phyloP scores from a whole-genome alignment of 1,139 yeast species.

The Fermentozyma sake region DNA sequence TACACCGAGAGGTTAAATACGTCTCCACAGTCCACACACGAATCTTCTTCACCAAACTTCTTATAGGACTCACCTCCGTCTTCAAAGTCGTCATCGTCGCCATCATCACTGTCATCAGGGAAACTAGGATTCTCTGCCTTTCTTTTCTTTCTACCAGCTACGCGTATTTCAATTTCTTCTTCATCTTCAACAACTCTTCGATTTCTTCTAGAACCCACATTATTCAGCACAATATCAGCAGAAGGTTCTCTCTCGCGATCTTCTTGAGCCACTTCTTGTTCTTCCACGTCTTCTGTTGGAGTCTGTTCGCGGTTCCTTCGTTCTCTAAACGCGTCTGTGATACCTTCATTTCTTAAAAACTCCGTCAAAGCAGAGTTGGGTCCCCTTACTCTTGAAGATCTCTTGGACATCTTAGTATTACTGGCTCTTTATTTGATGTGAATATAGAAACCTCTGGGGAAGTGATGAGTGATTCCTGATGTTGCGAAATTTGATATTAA shows the following conservation, averaged over 20 bases:
- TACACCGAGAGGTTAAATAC: constrained; percentile 60
- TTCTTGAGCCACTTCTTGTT: constrained; percentile 1
- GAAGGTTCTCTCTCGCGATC: constrained; percentile 10
- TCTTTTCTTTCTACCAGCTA: constrained; percentile 32
- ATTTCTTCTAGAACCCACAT: no score
- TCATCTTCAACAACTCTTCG: constrained; percentile 14
- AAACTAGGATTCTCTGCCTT: constrained; percentile 17
- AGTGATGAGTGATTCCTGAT: no score
- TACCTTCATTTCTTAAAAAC: constrained; percentile 76
- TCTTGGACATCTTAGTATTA: constrained; percentile 9
- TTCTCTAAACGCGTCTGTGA: constrained; percentile 72
- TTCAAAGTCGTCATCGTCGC: constrained; percentile 26
- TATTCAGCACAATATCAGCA: no score
- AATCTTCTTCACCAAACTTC: constrained; percentile 44
- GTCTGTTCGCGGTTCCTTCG: constrained; percentile 36
- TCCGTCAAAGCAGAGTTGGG: constrained; percentile 80
- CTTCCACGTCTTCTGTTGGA: constrained; percentile 2
- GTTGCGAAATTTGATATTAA: no score
- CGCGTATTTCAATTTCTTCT: constrained; percentile 32
- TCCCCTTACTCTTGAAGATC: constrained; percentile 56
- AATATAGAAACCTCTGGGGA: no score
- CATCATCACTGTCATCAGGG: constrained; percentile 17
- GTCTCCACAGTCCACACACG: constrained; percentile 57
- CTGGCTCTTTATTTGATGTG: not conserved
- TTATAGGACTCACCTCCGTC: constrained; percentile 23